Evolutionary conservation across 371 early-diverging fungal species (phyloP), one percentile per base, ranked within the genome.

Genomic region (Blyttiomyces sp.): DNA sequence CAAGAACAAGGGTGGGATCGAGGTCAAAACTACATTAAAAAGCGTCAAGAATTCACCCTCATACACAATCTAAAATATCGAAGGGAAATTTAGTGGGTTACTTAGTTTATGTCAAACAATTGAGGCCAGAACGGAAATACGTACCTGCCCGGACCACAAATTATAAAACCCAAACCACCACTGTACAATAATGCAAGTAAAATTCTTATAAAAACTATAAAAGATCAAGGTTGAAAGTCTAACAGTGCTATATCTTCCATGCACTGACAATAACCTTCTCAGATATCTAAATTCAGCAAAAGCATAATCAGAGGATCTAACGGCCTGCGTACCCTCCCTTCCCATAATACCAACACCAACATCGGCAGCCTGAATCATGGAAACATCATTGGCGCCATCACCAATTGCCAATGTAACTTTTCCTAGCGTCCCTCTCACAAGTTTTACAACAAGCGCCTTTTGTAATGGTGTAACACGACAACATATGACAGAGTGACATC

Each of bases 391-490:
- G 46, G 96, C 98, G 7, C 99, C 99, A 74, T 99, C 99, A 16
- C 99, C 99, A 39, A 99, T 92, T 11, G 92, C 96, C 49, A 94
- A 79, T 39, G 89, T 92, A 88, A 93, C 46, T 28, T 88, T 85
- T 57, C 86, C 71, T 63, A 88, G 87, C 3, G 81, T 83, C 63
- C 78, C 85, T 27, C 88, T 89, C 48, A 99, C 88, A 44, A 94
- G 64, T 17, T 86, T 83, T 24, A 98, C 94, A 27, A 99, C 88
- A 35, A 91, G 88, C 13, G 99, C 99, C 86, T 99, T 99, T 76
- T 99, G 99, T 1, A 98, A 93, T 6, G 99, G 99, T 19, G 98
- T 91, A 59, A 97, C 97, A 43, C 99, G 88, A 66, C 99, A 96
- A 60, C 96, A 96, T 21, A 99, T 94, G 2, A 99, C 96, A 0